A percentile compares a stretch with the other conserved stretches of the same genome.
Evolutionary conservation across 1,139 yeast genomes (phyloP).

Genomic region (Taphrina flavorubra): DNA sequence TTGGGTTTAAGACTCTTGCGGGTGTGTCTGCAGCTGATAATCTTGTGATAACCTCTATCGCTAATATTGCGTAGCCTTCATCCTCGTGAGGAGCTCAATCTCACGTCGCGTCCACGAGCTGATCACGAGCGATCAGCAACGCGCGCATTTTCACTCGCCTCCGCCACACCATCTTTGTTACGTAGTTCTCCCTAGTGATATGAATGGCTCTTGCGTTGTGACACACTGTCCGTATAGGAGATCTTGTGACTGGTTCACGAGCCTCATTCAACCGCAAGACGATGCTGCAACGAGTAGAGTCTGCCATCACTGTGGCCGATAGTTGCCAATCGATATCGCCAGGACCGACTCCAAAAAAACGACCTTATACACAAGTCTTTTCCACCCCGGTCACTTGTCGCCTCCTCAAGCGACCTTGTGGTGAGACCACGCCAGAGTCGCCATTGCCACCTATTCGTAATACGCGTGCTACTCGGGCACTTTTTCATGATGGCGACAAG

Average conservation of each 20-base stretch:
- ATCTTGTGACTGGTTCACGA: too few species aligned
- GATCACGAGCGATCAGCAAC: conserved; percentile 1
- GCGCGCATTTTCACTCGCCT: neutral
- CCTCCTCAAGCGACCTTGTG: neutral
- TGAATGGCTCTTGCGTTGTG: too few species aligned
- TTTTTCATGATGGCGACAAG: neutral
- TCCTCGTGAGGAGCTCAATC: neutral
- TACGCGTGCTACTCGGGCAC: neutral
- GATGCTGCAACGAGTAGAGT: conserved; percentile 15
- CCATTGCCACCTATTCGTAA: neutral
- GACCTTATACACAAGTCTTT: conserved; percentile 21
- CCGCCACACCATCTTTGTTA: conserved; percentile 7
- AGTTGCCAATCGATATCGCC: conserved; percentile 21
- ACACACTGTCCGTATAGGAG: too few species aligned
- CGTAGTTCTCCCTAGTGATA: too few species aligned
- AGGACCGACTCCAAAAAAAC: conserved; percentile 12
- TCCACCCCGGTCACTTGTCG: conserved; percentile 23
- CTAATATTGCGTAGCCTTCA: too few species aligned
- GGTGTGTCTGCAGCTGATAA: too few species aligned
- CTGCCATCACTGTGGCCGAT: conserved; percentile 21
- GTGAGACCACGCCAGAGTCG: conserved; percentile 10
- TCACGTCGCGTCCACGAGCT: neutral
- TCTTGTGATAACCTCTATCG: too few species aligned
- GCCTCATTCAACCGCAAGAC: neutral
- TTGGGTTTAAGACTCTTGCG: too few species aligned